Conservation (phyloP, 2,329 filamentous ascomycete genomes). For the Didymella glomerata region DNA sequence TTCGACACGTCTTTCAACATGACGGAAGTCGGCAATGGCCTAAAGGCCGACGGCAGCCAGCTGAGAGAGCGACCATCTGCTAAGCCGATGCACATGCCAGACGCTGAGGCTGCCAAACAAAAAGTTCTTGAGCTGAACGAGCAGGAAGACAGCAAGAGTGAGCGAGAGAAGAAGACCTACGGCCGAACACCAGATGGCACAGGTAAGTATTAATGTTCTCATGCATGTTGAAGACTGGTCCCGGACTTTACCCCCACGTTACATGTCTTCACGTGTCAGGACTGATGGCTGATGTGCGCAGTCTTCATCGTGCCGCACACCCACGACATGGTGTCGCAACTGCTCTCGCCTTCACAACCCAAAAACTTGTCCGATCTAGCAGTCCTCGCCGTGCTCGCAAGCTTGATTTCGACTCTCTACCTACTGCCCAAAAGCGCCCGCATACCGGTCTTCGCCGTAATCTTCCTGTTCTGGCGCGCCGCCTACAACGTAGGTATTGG, state of each 20-base stretch:
- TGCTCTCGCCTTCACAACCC: slow-evolving; percentile 91
- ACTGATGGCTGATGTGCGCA: slow-evolving; percentile 53
- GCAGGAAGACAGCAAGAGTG: slow-evolving; percentile 56
- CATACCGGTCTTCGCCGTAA: slow-evolving; percentile 78
- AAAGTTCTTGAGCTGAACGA: slow-evolving; percentile 61
- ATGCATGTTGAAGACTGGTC: not conserved
- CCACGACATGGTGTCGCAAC: slow-evolving; percentile 98
- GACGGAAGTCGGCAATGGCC: slow-evolving; percentile 34
- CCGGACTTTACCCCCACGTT: slow-evolving; percentile 8
- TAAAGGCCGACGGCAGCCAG: slow-evolving; percentile 41
- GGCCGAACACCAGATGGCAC: slow-evolving; percentile 90
- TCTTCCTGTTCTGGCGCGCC: slow-evolving; percentile 92
- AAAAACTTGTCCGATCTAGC: slow-evolving; percentile 90
- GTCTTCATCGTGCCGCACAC: slow-evolving; percentile 96
- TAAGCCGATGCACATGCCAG: slow-evolving; percentile 42
- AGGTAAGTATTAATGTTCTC: slow-evolving; percentile 65
- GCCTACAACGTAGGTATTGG: slow-evolving; percentile 96
- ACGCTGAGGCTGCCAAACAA: slow-evolving; percentile 53
- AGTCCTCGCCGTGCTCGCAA: slow-evolving; percentile 79
- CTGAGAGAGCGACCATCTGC: slow-evolving; percentile 42
- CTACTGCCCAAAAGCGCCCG: slow-evolving; percentile 73
- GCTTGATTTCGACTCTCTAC: slow-evolving; percentile 78
- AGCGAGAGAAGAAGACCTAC: slow-evolving; percentile 78
- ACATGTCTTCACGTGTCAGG: slow-evolving; percentile 12
- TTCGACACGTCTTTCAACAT: slow-evolving; percentile 29